These are phyloP conservation scores for Mortierella sp. DNA, from an alignment of 371 early-diverging fungal species.

Conservation along the genomic window DNA sequence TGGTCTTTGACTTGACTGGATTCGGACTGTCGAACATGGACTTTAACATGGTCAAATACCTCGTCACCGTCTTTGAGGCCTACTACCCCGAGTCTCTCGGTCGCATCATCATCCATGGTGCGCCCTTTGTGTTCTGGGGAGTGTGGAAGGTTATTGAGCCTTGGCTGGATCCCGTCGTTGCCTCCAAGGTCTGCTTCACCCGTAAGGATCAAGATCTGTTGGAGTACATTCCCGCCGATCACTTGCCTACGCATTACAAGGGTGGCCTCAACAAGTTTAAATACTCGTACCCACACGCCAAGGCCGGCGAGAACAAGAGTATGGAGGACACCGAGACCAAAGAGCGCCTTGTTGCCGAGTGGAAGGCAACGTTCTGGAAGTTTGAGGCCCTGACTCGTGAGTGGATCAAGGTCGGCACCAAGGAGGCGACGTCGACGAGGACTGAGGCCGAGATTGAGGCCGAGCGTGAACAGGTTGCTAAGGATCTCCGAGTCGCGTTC, in stretches of 20 bases:
- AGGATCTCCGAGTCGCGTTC: slow-evolving; percentile 36
- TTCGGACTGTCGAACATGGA: slow-evolving; percentile 87
- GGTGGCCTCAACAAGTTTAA: slow-evolving; percentile 47
- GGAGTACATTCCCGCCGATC: slow-evolving; percentile 67
- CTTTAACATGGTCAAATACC: slow-evolving; percentile 70
- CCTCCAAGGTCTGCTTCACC: slow-evolving; percentile 87
- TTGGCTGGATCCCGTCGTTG: slow-evolving; percentile 93
- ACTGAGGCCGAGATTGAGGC: slow-evolving; percentile 33
- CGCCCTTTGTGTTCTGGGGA: slow-evolving; percentile 91
- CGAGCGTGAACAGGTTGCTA: slow-evolving; percentile 35
- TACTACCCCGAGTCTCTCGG: slow-evolving; percentile 94
- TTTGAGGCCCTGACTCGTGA: slow-evolving; percentile 47
- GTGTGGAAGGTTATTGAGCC: slow-evolving; percentile 87
- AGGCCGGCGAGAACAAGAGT: slow-evolving; percentile 35
- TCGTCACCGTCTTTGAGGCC: slow-evolving; percentile 69
- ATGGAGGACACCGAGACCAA: slow-evolving; percentile 43
- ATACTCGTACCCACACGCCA: slow-evolving; percentile 42
- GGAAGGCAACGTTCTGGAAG: slow-evolving; percentile 36
- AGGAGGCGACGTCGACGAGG: slow-evolving; percentile 21
- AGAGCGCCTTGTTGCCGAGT: slow-evolving; percentile 28
- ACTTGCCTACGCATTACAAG: slow-evolving; percentile 42
- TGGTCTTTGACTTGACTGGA: slow-evolving; percentile 86
- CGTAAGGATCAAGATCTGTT: slow-evolving; percentile 72
- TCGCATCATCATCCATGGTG: slow-evolving; percentile 80
- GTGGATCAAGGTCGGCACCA: slow-evolving; percentile 31